These are phyloP conservation scores for Xylaria curta DNA, from an alignment of 495 filamentous ascomycete species.

Conservation along the genomic window DNA sequence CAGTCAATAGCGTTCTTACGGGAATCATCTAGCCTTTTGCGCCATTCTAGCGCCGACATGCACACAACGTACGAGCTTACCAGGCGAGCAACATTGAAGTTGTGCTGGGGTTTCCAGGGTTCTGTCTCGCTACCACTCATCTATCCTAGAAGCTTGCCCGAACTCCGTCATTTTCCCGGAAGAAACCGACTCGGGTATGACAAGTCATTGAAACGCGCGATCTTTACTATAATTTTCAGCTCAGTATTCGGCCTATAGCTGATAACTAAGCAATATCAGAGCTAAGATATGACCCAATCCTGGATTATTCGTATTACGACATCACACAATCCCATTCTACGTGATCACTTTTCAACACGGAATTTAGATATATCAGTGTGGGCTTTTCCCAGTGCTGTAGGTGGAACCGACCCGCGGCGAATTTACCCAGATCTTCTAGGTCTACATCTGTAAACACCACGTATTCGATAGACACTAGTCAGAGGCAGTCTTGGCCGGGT, in stretches of 20 bases:
- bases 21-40: not conserved
- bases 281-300: not conserved
- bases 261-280: not conserved
- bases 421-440: not conserved
- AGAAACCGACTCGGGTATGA: conserved; percentile 1
- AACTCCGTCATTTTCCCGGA: not conserved
- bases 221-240: not conserved
- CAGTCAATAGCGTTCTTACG: not conserved
- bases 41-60: not conserved
- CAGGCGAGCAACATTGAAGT: not conserved
- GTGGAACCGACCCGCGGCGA: not conserved
- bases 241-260: not conserved
- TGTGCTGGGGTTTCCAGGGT: not conserved
- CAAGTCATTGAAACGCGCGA: not conserved
- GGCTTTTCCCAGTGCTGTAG: not conserved
- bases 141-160: not conserved
- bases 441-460: not conserved
- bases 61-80: not conserved
- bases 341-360: not conserved
- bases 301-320: not conserved
- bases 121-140: not conserved
- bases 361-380: not conserved
- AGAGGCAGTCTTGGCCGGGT: not conserved
- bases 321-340: conserved; percentile 4
- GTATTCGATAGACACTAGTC: not conserved